Conservation (phyloP, 202 grass and related monocot genomes). For the Setaria viridis region DNA sequence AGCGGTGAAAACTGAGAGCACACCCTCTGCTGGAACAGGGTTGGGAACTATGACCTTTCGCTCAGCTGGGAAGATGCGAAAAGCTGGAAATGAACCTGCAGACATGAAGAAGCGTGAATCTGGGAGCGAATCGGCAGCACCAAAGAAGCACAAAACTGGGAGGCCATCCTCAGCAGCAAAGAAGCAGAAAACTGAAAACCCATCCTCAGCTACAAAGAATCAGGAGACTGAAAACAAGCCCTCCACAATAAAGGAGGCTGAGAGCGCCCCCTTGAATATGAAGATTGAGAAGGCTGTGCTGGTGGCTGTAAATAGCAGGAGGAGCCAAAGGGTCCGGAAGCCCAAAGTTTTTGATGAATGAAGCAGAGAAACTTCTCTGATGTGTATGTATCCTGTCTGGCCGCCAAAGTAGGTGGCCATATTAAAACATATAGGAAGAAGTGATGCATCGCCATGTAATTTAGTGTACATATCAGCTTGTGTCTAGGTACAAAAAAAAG, state of each 20-base stretch:
- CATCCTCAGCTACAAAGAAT: constrained; percentile 28
- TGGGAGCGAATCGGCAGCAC: not conserved
- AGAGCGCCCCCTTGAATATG: constrained; percentile 16
- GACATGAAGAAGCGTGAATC: not conserved
- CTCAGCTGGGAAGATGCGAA: not conserved
- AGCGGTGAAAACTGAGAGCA: constrained; percentile 22
- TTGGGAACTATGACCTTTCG: not conserved
- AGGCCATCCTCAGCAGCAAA: not conserved
- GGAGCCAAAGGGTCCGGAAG: constrained; percentile 60
- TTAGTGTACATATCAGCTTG: constrained; percentile 49
- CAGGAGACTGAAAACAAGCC: constrained; percentile 19
- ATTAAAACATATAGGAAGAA: constrained; percentile 13
- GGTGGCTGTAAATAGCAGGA: constrained; percentile 60
- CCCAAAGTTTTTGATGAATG: constrained; percentile 52
- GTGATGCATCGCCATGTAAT: not conserved
- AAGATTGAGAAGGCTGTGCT: constrained; percentile 52
- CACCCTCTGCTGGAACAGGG: not conserved
- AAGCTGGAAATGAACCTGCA: constrained; percentile 14
- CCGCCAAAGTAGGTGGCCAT: constrained; percentile 29
- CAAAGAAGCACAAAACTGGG: constrained; percentile 16
- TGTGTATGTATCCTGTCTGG: constrained; percentile 23
- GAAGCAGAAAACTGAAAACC: constrained; percentile 3
- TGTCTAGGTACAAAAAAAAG: constrained; percentile 13
- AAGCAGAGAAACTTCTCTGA: constrained; percentile 8
- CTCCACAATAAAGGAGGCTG: constrained; percentile 24